Evolutionary conservation across 208 protist species (phyloP), one percentile per base, ranked within the genome.

Genomic region (Borovskyia barvae): DNA sequence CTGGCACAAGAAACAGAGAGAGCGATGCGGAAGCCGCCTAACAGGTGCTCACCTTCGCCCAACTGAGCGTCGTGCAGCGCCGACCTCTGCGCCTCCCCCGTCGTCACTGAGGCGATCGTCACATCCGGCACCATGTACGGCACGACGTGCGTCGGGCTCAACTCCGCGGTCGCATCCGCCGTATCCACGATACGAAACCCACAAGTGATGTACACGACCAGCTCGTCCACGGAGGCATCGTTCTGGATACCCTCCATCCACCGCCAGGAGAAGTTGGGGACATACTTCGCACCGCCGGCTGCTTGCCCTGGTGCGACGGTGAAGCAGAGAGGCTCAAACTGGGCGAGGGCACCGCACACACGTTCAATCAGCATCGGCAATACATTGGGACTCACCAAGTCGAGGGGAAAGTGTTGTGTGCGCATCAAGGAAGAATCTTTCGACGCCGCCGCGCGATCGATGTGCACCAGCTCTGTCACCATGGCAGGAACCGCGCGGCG

Each of bases 161-260:
- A 46, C 47, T 32, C 46, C 17, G 41, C 40, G 9, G 47, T n/a
- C 19, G 36, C 42, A 25, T 54, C 56, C 17, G 68, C 26, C 0
- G 46, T 37, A n/a, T 71, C 62, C 42, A 61, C 52, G 24, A 88
- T 56, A 3, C 46, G 46, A 62, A 80, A 89, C 7, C 82, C 80
- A 43, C 85, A 95, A 12, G 71, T 73, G 29, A 93, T 55, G 56
- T 84, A 88, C 19, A 95, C 54, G 24, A 75, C 59, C n/a, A 71
- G 50, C 25, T 78, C 39, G 45, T 92, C 89, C 9, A 60, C 69
- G n/a, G 65, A 40, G 8, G 74, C 66, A 37, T 92, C 72, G 56
- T 80, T 82, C 64, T 93, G 85, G 20, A 83, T 36, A 46, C 63
- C 56, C 64, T 95, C 89, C 42, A 82, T 66, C 79, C 83, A 90